phyloP scores from a whole-genome alignment of 371 early-diverging fungal genomes.

The Coemansia sp. region DNA sequence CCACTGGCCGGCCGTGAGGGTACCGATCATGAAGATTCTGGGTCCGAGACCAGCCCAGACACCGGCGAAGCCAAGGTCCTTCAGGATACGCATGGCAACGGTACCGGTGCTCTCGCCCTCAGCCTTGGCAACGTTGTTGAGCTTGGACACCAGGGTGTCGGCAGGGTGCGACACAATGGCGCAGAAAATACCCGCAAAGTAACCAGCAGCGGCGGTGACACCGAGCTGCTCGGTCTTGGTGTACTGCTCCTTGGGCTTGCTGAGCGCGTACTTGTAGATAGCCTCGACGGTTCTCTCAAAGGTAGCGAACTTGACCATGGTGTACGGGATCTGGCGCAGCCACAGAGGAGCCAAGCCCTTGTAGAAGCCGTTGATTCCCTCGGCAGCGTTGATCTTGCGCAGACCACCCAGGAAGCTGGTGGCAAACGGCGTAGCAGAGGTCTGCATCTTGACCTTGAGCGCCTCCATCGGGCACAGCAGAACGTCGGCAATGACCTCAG shows the following conservation, averaged over 20 bases:
- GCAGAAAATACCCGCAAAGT: slow-evolving; percentile 88
- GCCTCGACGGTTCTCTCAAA: slow-evolving; percentile 77
- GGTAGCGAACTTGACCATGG: slow-evolving; percentile 93
- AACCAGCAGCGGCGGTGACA: slow-evolving; percentile 83
- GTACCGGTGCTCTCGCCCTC: slow-evolving; percentile 61
- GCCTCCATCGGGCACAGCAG: slow-evolving; percentile 82
- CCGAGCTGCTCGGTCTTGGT: slow-evolving; percentile 74
- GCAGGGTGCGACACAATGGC: slow-evolving; percentile 96
- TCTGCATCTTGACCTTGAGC: slow-evolving; percentile 77
- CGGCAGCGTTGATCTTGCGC: slow-evolving; percentile 58
- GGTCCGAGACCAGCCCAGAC: slow-evolving; percentile 68
- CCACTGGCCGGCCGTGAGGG: slow-evolving; percentile 71
- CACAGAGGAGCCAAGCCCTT: slow-evolving; percentile 76
- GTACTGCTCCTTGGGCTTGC: slow-evolving; percentile 73
- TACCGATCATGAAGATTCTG: slow-evolving; percentile 80
- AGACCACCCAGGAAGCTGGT: slow-evolving; percentile 65
- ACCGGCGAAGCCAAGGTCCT: slow-evolving; percentile 61
- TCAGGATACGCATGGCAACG: slow-evolving; percentile 56
- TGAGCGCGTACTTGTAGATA: slow-evolving; percentile 68
- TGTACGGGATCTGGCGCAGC: slow-evolving; percentile 90
- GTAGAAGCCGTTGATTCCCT: slow-evolving; percentile 71
- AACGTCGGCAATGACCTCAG: slow-evolving; percentile 86
- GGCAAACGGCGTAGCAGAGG: slow-evolving; percentile 68
- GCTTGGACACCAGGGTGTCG: slow-evolving; percentile 89
- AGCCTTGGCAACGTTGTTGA: slow-evolving; percentile 70